These are phyloP conservation scores for Fusarium torreyae DNA, from an alignment of 2,329 filamentous ascomycete species.

Conservation along the genomic window DNA sequence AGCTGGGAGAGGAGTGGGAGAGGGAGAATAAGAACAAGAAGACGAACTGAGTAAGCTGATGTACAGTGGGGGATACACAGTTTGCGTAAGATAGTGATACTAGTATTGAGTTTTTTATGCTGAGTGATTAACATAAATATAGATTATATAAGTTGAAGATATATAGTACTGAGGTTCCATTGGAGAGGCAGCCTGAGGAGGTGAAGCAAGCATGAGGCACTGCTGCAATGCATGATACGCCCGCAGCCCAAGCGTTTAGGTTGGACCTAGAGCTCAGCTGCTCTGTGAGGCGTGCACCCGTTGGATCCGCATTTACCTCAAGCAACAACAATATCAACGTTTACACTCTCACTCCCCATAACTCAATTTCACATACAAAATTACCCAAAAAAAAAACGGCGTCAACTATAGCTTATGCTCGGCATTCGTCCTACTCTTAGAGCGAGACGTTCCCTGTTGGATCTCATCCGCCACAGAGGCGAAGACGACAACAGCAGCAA, in stretches of 20 bases:
- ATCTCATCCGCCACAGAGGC: constrained; percentile 61
- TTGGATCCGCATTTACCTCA: constrained; percentile 26
- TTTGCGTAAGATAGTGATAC: background rate
- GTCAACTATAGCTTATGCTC: constrained; percentile 59
- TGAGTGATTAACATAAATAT: background rate
- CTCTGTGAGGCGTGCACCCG: constrained; percentile 6
- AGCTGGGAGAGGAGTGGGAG: constrained; percentile 43
- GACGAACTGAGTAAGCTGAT: constrained; percentile 24
- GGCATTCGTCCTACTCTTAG: constrained; percentile 66
- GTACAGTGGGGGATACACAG: too few species aligned
- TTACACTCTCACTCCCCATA: constrained; percentile 17
- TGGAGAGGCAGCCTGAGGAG: background rate
- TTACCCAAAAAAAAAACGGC: constrained; percentile 38
- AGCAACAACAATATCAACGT: constrained; percentile 23
- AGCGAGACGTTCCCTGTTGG: constrained; percentile 69
- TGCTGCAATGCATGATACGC: constrained; percentile 9
- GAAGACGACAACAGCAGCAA: constrained; percentile 43
- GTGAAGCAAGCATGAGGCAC: too few species aligned
- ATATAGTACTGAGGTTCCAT: too few species aligned
- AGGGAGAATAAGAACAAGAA: constrained; percentile 43
- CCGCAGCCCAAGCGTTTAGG: constrained; percentile 20
- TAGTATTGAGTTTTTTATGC: background rate
- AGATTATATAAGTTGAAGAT: background rate
- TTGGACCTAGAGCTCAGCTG: constrained; percentile 20
- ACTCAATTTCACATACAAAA: constrained; percentile 21